phyloP scores from a whole-genome alignment of 495 filamentous ascomycete genomes.

The Neurospora sp. region DNA sequence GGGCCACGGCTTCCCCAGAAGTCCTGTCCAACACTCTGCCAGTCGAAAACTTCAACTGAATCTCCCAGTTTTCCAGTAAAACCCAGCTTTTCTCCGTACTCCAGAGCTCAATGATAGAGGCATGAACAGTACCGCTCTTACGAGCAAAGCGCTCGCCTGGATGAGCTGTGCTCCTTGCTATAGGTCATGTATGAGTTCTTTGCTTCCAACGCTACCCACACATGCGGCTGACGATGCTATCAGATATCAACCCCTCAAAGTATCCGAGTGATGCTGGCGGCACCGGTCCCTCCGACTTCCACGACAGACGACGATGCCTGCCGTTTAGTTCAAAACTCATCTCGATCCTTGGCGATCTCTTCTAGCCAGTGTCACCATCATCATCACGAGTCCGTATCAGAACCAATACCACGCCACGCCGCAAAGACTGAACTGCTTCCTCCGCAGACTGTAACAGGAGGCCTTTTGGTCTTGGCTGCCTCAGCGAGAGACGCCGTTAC shows the following conservation, averaged over 20 bases:
- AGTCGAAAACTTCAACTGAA: background rate
- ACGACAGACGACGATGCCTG: background rate
- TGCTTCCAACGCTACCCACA: background rate
- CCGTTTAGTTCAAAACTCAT: background rate
- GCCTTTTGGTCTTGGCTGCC: background rate
- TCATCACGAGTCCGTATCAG: background rate
- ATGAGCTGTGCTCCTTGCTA: background rate
- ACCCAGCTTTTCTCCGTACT: background rate
- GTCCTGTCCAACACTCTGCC: background rate
- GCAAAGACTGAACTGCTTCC: background rate
- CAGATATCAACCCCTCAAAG: background rate
- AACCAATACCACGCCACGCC: background rate
- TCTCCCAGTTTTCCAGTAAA: background rate
- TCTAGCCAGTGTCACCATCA: background rate
- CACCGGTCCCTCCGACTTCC: background rate
- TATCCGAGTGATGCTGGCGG: background rate
- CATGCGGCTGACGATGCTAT: background rate
- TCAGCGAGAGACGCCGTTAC: background rate
- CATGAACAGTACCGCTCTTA: background rate
- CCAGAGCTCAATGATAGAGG: background rate
- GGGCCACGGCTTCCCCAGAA: background rate
- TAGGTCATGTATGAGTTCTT: background rate
- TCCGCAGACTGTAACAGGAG: background rate
- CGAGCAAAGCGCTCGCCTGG: background rate
- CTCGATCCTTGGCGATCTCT: background rate